Conservation (phyloP, 2,329 filamentous ascomycete species). For the Apiospora arundinis region DNA sequence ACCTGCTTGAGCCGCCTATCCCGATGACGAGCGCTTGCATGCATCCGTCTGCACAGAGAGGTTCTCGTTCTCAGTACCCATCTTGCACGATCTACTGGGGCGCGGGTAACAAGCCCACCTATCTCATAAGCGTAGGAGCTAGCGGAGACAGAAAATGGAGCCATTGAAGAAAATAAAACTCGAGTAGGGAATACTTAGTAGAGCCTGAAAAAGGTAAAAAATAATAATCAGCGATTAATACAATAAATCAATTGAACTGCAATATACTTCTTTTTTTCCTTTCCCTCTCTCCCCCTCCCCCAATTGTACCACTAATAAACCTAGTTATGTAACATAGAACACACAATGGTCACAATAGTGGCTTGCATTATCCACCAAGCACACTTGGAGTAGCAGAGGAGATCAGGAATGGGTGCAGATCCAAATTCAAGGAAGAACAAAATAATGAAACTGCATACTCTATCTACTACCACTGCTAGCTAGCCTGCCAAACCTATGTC, state of each 20-base stretch:
- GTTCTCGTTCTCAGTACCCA: background rate
- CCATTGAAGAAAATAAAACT: background rate
- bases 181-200: background rate
- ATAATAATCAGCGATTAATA: background rate
- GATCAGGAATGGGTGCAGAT: slow-evolving; percentile 10
- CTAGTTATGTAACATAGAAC: slow-evolving; percentile 12
- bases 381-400: background rate
- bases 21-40: background rate
- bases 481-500: background rate
- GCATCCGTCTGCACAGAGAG: background rate
- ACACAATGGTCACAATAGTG: background rate
- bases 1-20: background rate
- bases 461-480: background rate
- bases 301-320: background rate
- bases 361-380: background rate
- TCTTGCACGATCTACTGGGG: background rate
- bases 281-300: background rate
- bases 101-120: slow-evolving; percentile 6
- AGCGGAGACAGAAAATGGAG: slow-evolving; percentile 1
- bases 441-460: background rate
- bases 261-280: no score
- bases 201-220: background rate
- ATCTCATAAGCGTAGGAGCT: background rate
- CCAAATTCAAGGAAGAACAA: slow-evolving; percentile 10
- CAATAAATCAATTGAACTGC: background rate